Base-by-base conservation (phyloP, 2,329 filamentous ascomycete species). In the Ophioceras dolichostomum region DNA sequence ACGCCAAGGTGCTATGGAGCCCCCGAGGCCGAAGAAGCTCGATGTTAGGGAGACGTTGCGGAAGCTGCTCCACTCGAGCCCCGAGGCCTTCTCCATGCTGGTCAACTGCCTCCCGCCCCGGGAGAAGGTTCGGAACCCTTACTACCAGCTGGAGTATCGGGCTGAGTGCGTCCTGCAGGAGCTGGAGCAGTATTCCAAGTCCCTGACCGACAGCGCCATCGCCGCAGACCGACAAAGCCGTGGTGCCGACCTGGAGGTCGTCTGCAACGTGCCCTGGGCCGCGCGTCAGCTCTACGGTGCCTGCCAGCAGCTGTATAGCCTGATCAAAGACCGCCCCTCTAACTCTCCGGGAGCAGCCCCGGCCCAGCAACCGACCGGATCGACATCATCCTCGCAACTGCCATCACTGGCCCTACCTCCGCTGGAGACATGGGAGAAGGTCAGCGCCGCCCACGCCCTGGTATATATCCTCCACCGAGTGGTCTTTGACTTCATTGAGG, bases 61-160 rank as follows among this genome's bases (percentile, higher is more conserved):
- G 42, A 64, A 64, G 36, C 70, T 75, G 54, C 57, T 75, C 13
- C 55, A 73, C 17, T 59, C 64, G 42, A 72, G 73, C 45, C 59
- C 70, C 48, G 62, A 66, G 29, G 65, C 75, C 53, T 70, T 74
- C 48, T 56, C 67, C 36, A 67, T 70, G 53, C 67, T 75, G 41
- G 57, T 64, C 32, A 59, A 61, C 13, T 54, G 61, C 8, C 59
- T 67, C 38, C 54, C 55, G n/a, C 57, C 68, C 3, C 51, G 56
- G 33, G 65, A 68, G 39, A 54, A 56, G 18, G 54, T 65, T 24
- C 61, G 60, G 29, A 63, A 69, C 42, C 58, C 58, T 4, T 72
- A 72, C 41, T 59, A 62, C 34, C 62, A 60, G 33, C 61, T 73
- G 14, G 58, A 62, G 29, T 63, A 65, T 42, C 64, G 68, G 8